Evolutionary conservation across 306 rosid species (phyloP).

Genomic region (Citrullus colocynthis): DNA sequence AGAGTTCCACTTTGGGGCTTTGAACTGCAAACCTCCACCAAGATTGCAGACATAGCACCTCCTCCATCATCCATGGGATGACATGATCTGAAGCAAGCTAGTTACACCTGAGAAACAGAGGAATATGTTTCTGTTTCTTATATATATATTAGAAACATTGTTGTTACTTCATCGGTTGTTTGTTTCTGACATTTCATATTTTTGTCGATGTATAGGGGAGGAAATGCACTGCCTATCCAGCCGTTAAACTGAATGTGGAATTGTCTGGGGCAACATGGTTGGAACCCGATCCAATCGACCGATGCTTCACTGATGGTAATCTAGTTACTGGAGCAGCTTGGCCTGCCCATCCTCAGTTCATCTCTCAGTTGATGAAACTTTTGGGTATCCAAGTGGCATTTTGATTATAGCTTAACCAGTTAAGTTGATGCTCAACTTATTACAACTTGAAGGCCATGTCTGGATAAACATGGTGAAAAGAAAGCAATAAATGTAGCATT

Average conservation of each 20-base stretch:
- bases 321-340: slow-evolving; percentile 84
- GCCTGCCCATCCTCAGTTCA: slow-evolving; percentile 81
- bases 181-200: neutral
- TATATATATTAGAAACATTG: no score
- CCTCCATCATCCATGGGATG: neutral
- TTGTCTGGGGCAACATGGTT: slow-evolving; percentile 64
- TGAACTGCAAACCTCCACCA: neutral
- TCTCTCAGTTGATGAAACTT: slow-evolving; percentile 63
- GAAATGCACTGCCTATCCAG: slow-evolving; percentile 85
- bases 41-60: neutral
- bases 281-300: slow-evolving; percentile 78
- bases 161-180: neutral
- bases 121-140: neutral
- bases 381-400: slow-evolving; percentile 50
- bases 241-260: slow-evolving; percentile 61
- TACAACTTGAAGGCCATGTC: neutral
- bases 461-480: neutral
- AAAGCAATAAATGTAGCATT: neutral
- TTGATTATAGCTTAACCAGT: slow-evolving; percentile 8
- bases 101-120: neutral
- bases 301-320: slow-evolving; percentile 78
- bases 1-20: neutral
- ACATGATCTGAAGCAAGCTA: neutral
- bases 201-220: slow-evolving; percentile 34
- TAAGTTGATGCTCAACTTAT: neutral